phyloP scores from a whole-genome alignment of 2,329 filamentous ascomycete genomes.

The Colletotrichum sp. region DNA sequence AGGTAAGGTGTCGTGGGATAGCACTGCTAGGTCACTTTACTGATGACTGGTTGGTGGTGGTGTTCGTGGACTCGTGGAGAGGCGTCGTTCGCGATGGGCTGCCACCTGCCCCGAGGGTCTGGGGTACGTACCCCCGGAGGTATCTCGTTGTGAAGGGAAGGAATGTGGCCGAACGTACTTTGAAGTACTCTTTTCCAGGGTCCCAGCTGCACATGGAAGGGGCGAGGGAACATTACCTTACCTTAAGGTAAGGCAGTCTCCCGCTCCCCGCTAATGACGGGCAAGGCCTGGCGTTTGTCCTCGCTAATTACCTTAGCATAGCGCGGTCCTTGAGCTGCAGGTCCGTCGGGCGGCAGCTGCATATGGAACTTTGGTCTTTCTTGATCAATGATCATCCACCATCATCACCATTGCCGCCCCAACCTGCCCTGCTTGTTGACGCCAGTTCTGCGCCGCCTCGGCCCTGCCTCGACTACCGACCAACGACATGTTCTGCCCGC shows the following conservation, averaged over 20 bases:
- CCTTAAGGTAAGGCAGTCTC: not conserved
- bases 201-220: not conserved
- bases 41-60: not conserved
- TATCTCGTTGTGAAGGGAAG: not conserved
- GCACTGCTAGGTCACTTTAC: not conserved
- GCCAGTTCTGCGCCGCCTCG: not conserved
- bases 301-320: not conserved
- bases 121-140: not conserved
- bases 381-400: not conserved
- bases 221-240: not conserved
- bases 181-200: constrained; percentile 2
- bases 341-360: not conserved
- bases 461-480: not conserved
- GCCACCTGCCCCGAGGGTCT: not conserved
- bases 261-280: not conserved
- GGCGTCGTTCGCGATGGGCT: not conserved
- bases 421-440: not conserved
- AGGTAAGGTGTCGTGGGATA: not conserved
- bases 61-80: constrained; percentile 5
- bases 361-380: not conserved
- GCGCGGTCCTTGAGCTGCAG: not conserved
- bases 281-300: not conserved
- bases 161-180: not conserved
- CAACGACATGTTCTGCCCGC: not conserved
- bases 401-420: not conserved